A percentile compares a stretch with the other conserved stretches of the same genome.
phyloP scores from a whole-genome alignment of 1,139 yeast species.

The Pichia terricola region DNA sequence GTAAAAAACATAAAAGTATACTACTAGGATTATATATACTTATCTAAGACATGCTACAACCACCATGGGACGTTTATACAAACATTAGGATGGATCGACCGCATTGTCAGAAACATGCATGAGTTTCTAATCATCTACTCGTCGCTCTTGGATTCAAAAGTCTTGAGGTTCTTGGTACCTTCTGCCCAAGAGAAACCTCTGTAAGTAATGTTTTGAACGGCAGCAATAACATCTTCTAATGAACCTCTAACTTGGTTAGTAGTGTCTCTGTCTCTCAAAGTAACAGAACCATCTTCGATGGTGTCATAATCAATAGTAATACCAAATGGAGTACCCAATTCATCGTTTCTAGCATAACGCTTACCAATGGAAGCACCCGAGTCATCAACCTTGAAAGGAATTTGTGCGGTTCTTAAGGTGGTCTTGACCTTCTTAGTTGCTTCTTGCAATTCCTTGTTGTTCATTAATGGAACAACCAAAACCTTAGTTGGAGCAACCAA shows the following conservation, averaged over 20 bases:
- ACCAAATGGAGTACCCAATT: slow-evolving; percentile 98
- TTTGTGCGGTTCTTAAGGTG: slow-evolving; percentile 66
- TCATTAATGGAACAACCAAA: slow-evolving; percentile 86
- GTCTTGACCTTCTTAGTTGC: slow-evolving; percentile 61
- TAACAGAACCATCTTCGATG: slow-evolving; percentile 78
- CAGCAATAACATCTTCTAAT: slow-evolving; percentile 64
- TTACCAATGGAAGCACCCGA: slow-evolving; percentile 97
- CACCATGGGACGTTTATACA: no score
- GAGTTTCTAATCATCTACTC: slow-evolving; percentile 6
- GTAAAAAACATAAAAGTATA: no score
- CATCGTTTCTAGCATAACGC: slow-evolving; percentile 98
- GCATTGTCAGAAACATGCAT: no score
- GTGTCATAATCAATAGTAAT: slow-evolving; percentile 96
- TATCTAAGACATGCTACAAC: no score
- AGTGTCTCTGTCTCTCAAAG: slow-evolving; percentile 96
- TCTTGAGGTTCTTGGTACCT: slow-evolving; percentile 62
- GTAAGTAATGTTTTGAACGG: slow-evolving; percentile 70
- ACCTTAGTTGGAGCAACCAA: slow-evolving; percentile 97
- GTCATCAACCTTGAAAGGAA: slow-evolving; percentile 95
- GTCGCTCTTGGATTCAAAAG: slow-evolving; percentile 39
- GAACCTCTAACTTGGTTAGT: slow-evolving; percentile 96
- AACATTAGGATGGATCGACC: no score
- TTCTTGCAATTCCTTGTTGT: slow-evolving; percentile 72
- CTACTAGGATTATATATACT: no score
- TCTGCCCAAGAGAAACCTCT: slow-evolving; percentile 73